A percentile compares a stretch with the other conserved stretches of the same genome.
phyloP scores from a whole-genome alignment of 257 asterid species.

The Rauvolfia tetraphylla region DNA sequence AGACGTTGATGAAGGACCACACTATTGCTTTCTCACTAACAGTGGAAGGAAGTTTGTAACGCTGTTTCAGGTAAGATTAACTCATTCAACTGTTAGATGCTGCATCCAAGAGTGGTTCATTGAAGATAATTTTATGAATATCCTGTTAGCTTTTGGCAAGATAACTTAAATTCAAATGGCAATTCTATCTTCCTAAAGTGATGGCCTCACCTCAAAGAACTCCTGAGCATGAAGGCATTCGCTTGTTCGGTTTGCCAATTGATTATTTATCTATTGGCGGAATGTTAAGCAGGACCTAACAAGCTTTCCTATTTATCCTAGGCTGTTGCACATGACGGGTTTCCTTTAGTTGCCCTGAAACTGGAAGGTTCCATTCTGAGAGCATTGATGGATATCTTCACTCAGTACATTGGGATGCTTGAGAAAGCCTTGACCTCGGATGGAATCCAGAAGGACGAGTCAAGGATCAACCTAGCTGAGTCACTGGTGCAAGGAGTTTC shows the following conservation, averaged over 20 bases:
- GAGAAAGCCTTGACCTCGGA: slow-evolving; percentile 44
- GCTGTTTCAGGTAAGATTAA: slow-evolving; percentile 56
- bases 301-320: slow-evolving; percentile 12
- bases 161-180: not conserved
- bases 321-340: slow-evolving; percentile 45
- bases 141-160: not conserved
- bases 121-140: not conserved
- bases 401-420: slow-evolving; percentile 40
- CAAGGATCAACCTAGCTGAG: slow-evolving; percentile 33
- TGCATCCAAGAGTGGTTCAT: not conserved
- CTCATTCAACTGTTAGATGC: not conserved
- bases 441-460: slow-evolving; percentile 26
- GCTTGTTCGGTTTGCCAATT: not conserved
- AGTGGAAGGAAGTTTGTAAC: slow-evolving; percentile 73
- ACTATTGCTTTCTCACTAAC: slow-evolving; percentile 53
- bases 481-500: slow-evolving; percentile 47
- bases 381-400: slow-evolving; percentile 48
- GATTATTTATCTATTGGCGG: not conserved
- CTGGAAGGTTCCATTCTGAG: slow-evolving; percentile 61
- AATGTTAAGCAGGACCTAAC: not conserved
- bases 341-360: slow-evolving; percentile 46
- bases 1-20: slow-evolving; percentile 35
- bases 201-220: not conserved
- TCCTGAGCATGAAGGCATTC: not conserved
- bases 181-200: not conserved